Conservation (phyloP, 192 early-diverging fungal genomes). For the Ambispora gerdemannii region DNA sequence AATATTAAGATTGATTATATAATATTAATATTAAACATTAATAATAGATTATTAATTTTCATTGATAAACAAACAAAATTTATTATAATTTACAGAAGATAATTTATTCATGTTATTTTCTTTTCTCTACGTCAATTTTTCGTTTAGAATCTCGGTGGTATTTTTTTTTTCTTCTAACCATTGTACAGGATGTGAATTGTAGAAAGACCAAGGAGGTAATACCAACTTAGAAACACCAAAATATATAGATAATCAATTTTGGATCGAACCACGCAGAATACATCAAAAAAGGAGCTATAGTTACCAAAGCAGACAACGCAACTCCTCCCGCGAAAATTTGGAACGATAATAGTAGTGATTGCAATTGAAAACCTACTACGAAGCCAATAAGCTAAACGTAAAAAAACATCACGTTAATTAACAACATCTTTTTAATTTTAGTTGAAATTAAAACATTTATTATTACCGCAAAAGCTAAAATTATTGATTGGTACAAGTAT, state of each 20-base stretch:
- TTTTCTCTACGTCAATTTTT: not conserved
- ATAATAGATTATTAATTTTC: not conserved
- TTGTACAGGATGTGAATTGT: slow-evolving; percentile 24
- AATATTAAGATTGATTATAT: not conserved
- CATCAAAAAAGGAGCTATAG: not conserved
- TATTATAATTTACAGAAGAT: not conserved
- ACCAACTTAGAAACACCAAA: not conserved
- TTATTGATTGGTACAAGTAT: not conserved
- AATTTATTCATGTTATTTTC: not conserved
- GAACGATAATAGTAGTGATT: slow-evolving; percentile 1
- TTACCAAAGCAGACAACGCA: not conserved
- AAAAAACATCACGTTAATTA: not conserved
- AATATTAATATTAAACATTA: not conserved
- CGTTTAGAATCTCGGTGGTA: no score
- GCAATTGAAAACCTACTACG: not conserved
- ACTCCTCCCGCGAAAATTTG: slow-evolving; percentile 13
- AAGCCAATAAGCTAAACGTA: slow-evolving; percentile 15
- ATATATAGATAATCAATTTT: not conserved
- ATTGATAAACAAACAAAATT: not conserved
- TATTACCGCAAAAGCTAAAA: slow-evolving; percentile 13
- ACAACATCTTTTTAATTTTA: not conserved
- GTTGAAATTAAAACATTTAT: not conserved
- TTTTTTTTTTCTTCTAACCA: slow-evolving; percentile 13
- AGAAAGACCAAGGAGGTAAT: slow-evolving; percentile 22
- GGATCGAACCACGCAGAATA: not conserved